These are phyloP conservation scores for Corylus americana DNA, from an alignment of 306 rosid genomes.

Conservation along the genomic window DNA sequence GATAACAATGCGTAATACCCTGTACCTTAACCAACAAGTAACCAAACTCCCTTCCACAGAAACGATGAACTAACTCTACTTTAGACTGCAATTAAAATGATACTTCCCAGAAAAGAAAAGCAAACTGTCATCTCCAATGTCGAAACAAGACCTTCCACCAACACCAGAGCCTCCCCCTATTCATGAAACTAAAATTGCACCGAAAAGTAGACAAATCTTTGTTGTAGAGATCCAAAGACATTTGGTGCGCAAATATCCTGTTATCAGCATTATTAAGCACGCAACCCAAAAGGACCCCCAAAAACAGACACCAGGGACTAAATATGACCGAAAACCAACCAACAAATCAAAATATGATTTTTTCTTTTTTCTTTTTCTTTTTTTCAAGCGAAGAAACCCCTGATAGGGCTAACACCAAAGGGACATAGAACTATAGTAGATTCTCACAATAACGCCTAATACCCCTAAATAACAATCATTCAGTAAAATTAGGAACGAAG, in stretches of 20 bases:
- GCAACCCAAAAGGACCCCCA: too few species aligned
- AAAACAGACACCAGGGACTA: not conserved
- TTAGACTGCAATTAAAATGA: not conserved
- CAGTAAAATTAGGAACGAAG: not conserved
- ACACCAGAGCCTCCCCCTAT: conserved; percentile 46
- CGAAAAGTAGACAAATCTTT: conserved; percentile 18
- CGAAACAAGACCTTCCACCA: conserved; percentile 47
- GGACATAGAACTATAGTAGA: not conserved
- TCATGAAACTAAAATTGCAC: conserved; percentile 36
- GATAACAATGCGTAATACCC: not conserved
- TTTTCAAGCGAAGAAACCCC: not conserved
- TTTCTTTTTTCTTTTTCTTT: too few species aligned
- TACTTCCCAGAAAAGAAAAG: not conserved
- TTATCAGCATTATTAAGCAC: conserved; percentile 18
- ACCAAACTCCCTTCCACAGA: not conserved
- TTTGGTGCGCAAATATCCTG: conserved; percentile 41
- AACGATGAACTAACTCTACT: not conserved
- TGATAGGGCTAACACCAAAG: not conserved
- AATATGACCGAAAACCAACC: not conserved
- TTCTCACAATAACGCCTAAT: not conserved
- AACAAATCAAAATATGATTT: not conserved
- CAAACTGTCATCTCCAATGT: conserved; percentile 51
- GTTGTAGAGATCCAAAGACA: conserved; percentile 48
- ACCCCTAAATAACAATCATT: not conserved
- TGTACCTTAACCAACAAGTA: not conserved